Base-by-base conservation (phyloP, 2,329 filamentous ascomycete genomes). In the Ascochyta pisi region DNA sequence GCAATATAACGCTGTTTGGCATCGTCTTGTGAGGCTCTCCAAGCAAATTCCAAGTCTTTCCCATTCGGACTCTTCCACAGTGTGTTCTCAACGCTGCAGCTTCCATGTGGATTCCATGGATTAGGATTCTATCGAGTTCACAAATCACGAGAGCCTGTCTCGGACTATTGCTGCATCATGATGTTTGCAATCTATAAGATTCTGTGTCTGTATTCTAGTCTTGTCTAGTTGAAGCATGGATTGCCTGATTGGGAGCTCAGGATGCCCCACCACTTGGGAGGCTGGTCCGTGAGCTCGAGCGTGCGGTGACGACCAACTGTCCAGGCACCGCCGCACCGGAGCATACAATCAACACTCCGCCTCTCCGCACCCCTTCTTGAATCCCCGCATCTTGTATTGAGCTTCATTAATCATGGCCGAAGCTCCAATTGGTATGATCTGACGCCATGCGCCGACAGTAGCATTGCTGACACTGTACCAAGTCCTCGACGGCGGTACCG, bases 401-500 rank as follows among this genome's bases (percentile, higher is more conserved):
- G 65, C 53, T 64, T 44, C 50, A 51, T 50, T 53, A 59, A 76
- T 59, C 53, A 82, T 81, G 79, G 77, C 79, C 58, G 79, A 81
- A 65, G 77, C 76, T 65, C 79, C 79, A 65, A 82, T 82, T 70
- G 79, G 79, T 81, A 77, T 60, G 69, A 44, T 47, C 53, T 60
- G 56, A 58, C 50, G 42, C 49, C 40, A 39, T 34, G 24, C 29
- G 45, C 33, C 23, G 8, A 12, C 38, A 57, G 9, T 40, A 60
- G 57, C 63, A 50, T 43, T 65, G 68, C 73, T 76, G 64, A 76
- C 70, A 29, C 60, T 60, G 37, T 51, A 53, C 57, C 52, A 76
- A 98, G 95, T 99, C 77, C 94, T 99, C 85, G 95, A 99, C 84
- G 95, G 95, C 85, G 95, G 95, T 80, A 99, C 95, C 76, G 95